These are phyloP conservation scores for Venturia aucupariae DNA, from an alignment of 2,329 filamentous ascomycete genomes.

Conservation along the genomic window DNA sequence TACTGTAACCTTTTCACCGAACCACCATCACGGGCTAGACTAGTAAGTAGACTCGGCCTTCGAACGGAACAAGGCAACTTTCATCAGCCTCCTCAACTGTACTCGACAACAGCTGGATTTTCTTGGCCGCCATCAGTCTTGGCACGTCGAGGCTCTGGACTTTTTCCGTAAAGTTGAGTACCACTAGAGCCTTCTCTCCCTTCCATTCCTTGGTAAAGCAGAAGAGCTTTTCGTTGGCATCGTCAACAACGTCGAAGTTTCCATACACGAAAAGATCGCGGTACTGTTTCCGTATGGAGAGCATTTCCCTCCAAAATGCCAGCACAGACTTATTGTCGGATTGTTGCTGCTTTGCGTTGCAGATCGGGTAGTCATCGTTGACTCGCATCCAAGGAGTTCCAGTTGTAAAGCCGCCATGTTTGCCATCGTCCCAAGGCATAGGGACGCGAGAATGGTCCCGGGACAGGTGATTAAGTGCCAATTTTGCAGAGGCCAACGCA, in stretches of 20 bases:
- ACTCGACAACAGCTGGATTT: background rate
- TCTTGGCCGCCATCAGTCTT: background rate
- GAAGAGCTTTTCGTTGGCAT: conserved; percentile 12
- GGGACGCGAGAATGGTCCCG: conserved; percentile 63
- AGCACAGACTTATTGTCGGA: conserved; percentile 44
- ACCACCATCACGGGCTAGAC: background rate
- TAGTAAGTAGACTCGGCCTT: conserved; percentile 7
- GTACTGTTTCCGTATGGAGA: conserved; percentile 48
- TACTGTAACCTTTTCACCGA: background rate
- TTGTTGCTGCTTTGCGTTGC: conserved; percentile 53
- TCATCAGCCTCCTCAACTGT: conserved; percentile 1
- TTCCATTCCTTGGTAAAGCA: conserved; percentile 8
- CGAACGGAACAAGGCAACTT: background rate
- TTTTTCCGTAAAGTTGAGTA: conserved; percentile 24
- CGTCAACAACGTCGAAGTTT: conserved; percentile 8
- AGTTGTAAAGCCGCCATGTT: conserved; percentile 57
- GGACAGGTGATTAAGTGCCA: conserved; percentile 49
- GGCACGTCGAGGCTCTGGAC: conserved; percentile 10
- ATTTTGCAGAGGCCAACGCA: conserved; percentile 30
- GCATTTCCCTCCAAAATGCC: conserved; percentile 51
- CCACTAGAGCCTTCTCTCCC: conserved; percentile 21
- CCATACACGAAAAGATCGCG: conserved; percentile 13
- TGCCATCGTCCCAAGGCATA: conserved; percentile 57
- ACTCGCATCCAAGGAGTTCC: conserved; percentile 61
- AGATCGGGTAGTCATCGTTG: conserved; percentile 51